Evolutionary conservation across 768 basidiomycete species (phyloP), one percentile per base, ranked within the genome.

Genomic region (Chalciporus sphaerocephalus): DNA sequence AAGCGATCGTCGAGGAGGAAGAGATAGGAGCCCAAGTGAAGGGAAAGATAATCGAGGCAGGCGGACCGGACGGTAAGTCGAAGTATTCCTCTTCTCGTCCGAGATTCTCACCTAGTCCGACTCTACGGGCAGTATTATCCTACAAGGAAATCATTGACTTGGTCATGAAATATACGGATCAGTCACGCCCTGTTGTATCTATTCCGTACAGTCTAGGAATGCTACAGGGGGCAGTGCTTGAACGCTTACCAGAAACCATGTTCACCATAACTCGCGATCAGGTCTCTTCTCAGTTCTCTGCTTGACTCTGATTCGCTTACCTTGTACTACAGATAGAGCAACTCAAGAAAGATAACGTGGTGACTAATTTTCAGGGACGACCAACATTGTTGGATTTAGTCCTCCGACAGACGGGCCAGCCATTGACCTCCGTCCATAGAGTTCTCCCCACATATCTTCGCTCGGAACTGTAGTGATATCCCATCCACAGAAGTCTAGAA

Each of bases 221-320:
- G 52, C 46, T 84, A n/a, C 85, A 88, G 66, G 87, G 78, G 4
- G 69, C 70, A 18, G 56, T 89, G 28, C 57, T 87, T 40, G 85
- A 88, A 64, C 70, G 64, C 44, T 65, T 88, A 10, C 87, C 86
- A 1, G 59, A 67, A 15, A 84, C 77, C 47, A 52, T 85, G 16
- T 81, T 88, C 50, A 87, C 87, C 0, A 54, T 89, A 15, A 87
- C 87, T 12, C 72, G 78, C 25, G 76, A 77, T 49, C 86, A 89
- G 72, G 87, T 85, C 43, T 20, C 12, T 20, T 38, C 2, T 23
- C 21, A 13, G 8, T 21, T 6, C 17, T 17, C 38, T 23, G 38
- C 11, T 40, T 34, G 38, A 30, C 15, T 13, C 18, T 15, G 17
- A 3, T 37, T 11, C 25, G 6, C 40, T 54, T 17, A 34, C 39